Conservation (phyloP, 495 filamentous ascomycete species). For the Aspergillus diversus region DNA sequence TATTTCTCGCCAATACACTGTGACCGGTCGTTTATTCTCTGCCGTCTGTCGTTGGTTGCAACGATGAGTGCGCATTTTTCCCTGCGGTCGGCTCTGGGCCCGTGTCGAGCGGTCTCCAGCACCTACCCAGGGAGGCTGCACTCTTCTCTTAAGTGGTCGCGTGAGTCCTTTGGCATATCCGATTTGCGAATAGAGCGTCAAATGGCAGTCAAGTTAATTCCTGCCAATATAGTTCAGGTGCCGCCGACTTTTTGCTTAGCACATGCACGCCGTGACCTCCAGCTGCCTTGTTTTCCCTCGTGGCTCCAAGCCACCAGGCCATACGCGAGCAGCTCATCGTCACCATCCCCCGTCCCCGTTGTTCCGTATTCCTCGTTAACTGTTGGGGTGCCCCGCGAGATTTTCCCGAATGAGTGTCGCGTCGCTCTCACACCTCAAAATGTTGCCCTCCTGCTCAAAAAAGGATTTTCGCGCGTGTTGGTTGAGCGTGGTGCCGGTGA, state of each 20-base stretch:
- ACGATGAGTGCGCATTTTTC: slow-evolving; percentile 37
- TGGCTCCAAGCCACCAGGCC: slow-evolving; percentile 29
- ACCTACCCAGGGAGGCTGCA: slow-evolving; percentile 32
- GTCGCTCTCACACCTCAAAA: slow-evolving; percentile 82
- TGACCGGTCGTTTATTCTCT: neutral
- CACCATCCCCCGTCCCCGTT: slow-evolving; percentile 57
- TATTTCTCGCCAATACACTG: neutral
- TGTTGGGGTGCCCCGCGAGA: slow-evolving; percentile 74
- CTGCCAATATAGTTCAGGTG: slow-evolving; percentile 21
- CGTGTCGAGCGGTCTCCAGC: slow-evolving; percentile 35
- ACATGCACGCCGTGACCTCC: slow-evolving; percentile 15
- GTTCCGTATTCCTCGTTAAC: slow-evolving; percentile 69
- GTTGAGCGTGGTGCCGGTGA: slow-evolving; percentile 77
- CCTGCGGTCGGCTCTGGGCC: slow-evolving; percentile 38
- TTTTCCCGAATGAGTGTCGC: slow-evolving; percentile 70
- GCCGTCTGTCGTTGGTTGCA: slow-evolving; percentile 8
- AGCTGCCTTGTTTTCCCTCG: slow-evolving; percentile 14
- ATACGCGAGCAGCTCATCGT: slow-evolving; percentile 30
- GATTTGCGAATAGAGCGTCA: slow-evolving; percentile 5
- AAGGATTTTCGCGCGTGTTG: slow-evolving; percentile 73
- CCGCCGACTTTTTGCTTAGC: slow-evolving; percentile 18
- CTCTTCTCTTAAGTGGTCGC: slow-evolving; percentile 21
- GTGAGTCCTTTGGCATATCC: slow-evolving; percentile 24
- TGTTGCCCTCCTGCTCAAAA: slow-evolving; percentile 74
- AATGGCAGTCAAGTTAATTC: slow-evolving; percentile 17